Base-by-base conservation (phyloP, 257 asterid species). In the Anisodus acutangulus region DNA sequence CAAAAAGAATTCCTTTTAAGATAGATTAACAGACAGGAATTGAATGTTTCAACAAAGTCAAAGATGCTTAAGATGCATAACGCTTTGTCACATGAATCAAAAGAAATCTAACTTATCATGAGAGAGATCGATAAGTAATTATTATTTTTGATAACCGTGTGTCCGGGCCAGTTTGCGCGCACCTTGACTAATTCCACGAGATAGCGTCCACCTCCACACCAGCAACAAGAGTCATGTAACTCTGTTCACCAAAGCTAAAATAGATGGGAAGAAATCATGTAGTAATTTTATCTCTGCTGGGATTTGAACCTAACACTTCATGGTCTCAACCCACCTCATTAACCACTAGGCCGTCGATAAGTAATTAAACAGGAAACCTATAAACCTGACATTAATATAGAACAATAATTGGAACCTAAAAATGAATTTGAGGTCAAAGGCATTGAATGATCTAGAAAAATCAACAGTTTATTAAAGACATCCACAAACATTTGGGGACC, bases 21-120 rank as follows among this genome's bases (percentile, higher is more conserved):
- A 43, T 64, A 66, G 66, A 70, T 83, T 49, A 85, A 59, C 88
- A 89, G 19, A 62, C 43, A 13, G 11, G 13, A 13, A 57, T 5
- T 22, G 4, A 31, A 31, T 31, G n/a, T 19, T 31, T 66, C 19
- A 5, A 66, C 72, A 6, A 26, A 49, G 80, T 74, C 16, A 74
- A 22, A 74, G 19, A 74, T 49, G 39, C 26, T 43, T 53, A 45
- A 7, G 9, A 10, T 54, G 39, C 47, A 17, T 15, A 51, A 53
- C 3, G 15, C 58, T 10, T 39, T 41, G 54, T 45, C 69, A 55
- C 31, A 39, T 3, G 60, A 55, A 51, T 58, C 10, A 76, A 45
- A 49, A 49, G 26, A 49, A 49, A 6, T 74, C 41, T 39, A 17
- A 16, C 66, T 16, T 62, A 43, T 55, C 39, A 58, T 39, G 54